Percentiles rank a stretch among this genome's conserved stretches.
These are phyloP conservation scores for Rhizopogon sp. DNA, from an alignment of 768 basidiomycete genomes.

Conservation along the genomic window DNA sequence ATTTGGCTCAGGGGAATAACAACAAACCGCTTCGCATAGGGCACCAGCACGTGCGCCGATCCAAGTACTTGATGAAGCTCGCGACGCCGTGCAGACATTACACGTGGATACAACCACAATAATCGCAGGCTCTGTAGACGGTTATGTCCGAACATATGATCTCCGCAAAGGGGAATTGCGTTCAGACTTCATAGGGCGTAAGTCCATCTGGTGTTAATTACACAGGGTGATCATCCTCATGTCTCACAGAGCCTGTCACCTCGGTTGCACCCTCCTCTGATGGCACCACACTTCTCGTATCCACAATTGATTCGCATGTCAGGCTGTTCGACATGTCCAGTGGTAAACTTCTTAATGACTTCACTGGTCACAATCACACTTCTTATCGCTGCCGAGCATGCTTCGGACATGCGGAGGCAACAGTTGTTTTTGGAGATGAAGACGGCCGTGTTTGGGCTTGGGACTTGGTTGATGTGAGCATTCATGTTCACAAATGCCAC, in stretches of 20 bases:
- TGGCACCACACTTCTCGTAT: constrained; percentile 72
- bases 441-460: constrained; percentile 86
- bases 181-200: constrained; percentile 88
- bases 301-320: constrained; percentile 79
- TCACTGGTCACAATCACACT: constrained; percentile 68
- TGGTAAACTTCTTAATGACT: constrained; percentile 83
- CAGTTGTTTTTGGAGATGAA: constrained; percentile 86
- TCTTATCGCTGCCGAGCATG: constrained; percentile 77
- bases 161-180: constrained; percentile 88
- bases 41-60: constrained; percentile 79
- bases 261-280: constrained; percentile 79
- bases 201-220: constrained; percentile 25
- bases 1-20: neutral
- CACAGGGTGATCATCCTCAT: neutral
- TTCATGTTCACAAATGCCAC: neutral
- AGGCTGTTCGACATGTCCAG: constrained; percentile 81
- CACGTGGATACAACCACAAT: constrained; percentile 63
- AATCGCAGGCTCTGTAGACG: constrained; percentile 85
- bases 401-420: constrained; percentile 81
- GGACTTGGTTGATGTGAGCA: constrained; percentile 84
- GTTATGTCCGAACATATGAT: constrained; percentile 90
- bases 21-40: constrained; percentile 28
- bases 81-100: constrained; percentile 80
- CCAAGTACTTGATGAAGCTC: constrained; percentile 86
- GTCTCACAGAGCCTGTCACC: constrained; percentile 72